These are phyloP conservation scores for Paxillus rubicundulus DNA, from an alignment of 768 basidiomycete species.

Conservation along the genomic window DNA sequence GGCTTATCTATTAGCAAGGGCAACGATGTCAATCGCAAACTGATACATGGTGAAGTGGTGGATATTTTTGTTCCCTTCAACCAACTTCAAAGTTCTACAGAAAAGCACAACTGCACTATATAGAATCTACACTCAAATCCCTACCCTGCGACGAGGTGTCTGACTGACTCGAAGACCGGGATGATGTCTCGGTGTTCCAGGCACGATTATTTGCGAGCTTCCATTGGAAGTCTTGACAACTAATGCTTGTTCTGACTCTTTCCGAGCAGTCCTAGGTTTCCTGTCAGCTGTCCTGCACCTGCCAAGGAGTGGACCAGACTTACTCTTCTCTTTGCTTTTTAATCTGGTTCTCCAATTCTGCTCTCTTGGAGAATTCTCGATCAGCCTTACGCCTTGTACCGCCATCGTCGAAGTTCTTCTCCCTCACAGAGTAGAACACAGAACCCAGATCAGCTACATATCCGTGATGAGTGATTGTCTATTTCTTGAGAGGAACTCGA, in stretches of 20 bases:
- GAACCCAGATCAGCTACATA: slow-evolving; percentile 84
- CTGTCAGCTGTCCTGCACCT: slow-evolving; percentile 8
- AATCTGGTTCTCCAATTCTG: slow-evolving; percentile 91
- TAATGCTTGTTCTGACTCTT: slow-evolving; percentile 58
- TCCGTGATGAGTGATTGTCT: slow-evolving; percentile 9
- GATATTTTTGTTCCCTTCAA: neutral
- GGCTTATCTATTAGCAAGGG: slow-evolving; percentile 6
- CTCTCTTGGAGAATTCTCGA: slow-evolving; percentile 87
- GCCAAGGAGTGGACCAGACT: slow-evolving; percentile 9
- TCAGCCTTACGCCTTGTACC: slow-evolving; percentile 76
- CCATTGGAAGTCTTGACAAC: slow-evolving; percentile 52
- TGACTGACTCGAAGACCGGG: slow-evolving; percentile 64
- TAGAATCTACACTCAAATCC: slow-evolving; percentile 46
- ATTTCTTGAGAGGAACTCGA: neutral
- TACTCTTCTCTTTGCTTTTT: slow-evolving; percentile 75
- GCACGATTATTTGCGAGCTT: slow-evolving; percentile 68
- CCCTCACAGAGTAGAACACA: slow-evolving; percentile 96
- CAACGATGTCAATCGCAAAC: slow-evolving; percentile 6
- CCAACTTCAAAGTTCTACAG: neutral
- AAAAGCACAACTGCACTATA: neutral
- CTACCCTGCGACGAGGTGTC: slow-evolving; percentile 72
- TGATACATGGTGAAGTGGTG: neutral
- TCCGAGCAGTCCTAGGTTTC: slow-evolving; percentile 52
- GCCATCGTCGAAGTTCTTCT: slow-evolving; percentile 94
- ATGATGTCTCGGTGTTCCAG: slow-evolving; percentile 76